A percentile compares a stretch with the other conserved stretches of the same genome.
These are phyloP conservation scores for Aurifilum marmelostoma DNA, from an alignment of 2,329 filamentous ascomycete species.

Conservation along the genomic window DNA sequence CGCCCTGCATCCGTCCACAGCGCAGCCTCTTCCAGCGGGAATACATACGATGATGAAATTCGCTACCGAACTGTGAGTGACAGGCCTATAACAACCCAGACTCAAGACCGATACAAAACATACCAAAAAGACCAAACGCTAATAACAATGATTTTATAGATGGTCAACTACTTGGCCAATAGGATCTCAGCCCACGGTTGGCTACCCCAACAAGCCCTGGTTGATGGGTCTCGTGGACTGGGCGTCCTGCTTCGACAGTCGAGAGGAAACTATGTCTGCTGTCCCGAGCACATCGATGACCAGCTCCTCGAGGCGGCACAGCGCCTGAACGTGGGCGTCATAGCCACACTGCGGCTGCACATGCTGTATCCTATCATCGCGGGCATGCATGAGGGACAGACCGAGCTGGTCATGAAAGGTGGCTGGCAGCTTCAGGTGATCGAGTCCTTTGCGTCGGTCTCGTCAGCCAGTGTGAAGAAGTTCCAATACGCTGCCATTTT, in stretches of 20 bases:
- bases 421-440: slow-evolving; percentile 50
- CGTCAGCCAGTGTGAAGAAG: slow-evolving; percentile 45
- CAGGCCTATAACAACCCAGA: too few relatives aligned
- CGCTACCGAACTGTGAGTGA: slow-evolving; percentile 38
- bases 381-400: slow-evolving; percentile 44
- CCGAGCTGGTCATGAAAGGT: slow-evolving; percentile 45
- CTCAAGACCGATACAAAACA: not conserved
- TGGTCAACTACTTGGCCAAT: slow-evolving; percentile 39
- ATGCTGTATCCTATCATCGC: slow-evolving; percentile 50
- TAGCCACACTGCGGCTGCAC: slow-evolving; percentile 53
- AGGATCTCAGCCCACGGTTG: slow-evolving; percentile 37
- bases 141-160: slow-evolving; percentile 31
- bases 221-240: slow-evolving; percentile 33
- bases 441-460: slow-evolving; percentile 45
- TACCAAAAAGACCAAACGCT: not conserved
- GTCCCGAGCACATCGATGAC: slow-evolving; percentile 44
- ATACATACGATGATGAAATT: slow-evolving; percentile 37
- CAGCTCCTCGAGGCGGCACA: slow-evolving; percentile 46
- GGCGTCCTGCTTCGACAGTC: slow-evolving; percentile 45
- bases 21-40: slow-evolving; percentile 21
- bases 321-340: slow-evolving; percentile 49
- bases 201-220: slow-evolving; percentile 34
- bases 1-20: slow-evolving; percentile 24
- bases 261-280: slow-evolving; percentile 46
- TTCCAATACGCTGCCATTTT: slow-evolving; percentile 49